Evolutionary conservation across 306 rosid genomes (phyloP), one percentile per base, ranked within the genome.

Genomic region (Cyamopsis tetragonoloba): DNA sequence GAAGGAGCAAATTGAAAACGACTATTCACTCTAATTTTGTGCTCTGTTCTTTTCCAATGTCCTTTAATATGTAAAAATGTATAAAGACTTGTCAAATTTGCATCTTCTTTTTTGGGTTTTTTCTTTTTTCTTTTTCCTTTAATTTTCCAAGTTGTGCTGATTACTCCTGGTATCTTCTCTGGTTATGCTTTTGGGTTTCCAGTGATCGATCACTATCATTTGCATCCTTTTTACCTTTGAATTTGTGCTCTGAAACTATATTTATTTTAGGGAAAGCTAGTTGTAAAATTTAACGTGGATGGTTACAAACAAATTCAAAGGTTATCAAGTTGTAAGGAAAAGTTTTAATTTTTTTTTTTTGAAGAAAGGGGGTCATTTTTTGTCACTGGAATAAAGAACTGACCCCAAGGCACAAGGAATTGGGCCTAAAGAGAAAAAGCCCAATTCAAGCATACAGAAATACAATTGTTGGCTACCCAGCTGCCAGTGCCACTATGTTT

Each of bases 31-130:
- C 31, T 66, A 66, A 37, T 57, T 61, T 75, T 19, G 24, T 51
- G 60, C 65, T 63, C 28, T 32, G 39, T 72, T 66, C 82, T 81
- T 81, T 77, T 73, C 82, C 85, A 57, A 77, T 28, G 73, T 27
- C 46, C 38, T 38, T 62, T 69, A 7, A 24, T 19, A 14, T 37
- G 18, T 9, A 60, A n/a, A n/a, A n/a, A 43, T 50, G 38, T 47
- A 28, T 51, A 58, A 42, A 59, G 66, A 60, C 74, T 55, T 35
- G 64, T 72, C 77, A 39, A 72, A 72, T 37, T 64, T 56, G 66
- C 56, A 72, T 35, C 58, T 8, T 71, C n/a, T 17, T 24, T 38
- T 62, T 3, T 15, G 50, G 62, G 7, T 61, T 46, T 46, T 22
- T 50, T 38, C 30, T 42, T 2, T 24, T 61, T 46, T 46, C 28